Percentiles rank a stretch among this genome's conserved stretches.
These are phyloP conservation scores for Sistotremastrum suecicum DNA, from an alignment of 768 basidiomycete genomes.

Conservation along the genomic window DNA sequence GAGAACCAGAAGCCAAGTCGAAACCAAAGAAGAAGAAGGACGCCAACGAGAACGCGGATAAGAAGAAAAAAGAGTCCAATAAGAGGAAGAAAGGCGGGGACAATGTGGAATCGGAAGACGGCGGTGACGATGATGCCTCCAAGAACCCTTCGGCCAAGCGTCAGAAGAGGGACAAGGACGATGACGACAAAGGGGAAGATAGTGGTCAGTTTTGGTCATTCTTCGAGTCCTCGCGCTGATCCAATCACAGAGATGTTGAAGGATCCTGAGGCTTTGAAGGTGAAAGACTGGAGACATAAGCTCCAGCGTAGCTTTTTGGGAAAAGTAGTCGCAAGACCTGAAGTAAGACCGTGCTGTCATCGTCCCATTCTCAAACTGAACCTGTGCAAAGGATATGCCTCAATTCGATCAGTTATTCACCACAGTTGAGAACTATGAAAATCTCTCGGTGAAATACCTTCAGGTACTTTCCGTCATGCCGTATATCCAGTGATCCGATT, in stretches of 20 bases:
- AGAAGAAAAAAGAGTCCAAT: conserved; percentile 23
- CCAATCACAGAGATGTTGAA: conserved; percentile 23
- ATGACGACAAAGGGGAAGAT: conserved; percentile 38
- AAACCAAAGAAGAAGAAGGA: conserved; percentile 34
- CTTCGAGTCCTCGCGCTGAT: neutral
- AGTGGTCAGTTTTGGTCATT: conserved; percentile 23
- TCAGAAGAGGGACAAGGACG: conserved; percentile 46
- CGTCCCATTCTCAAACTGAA: conserved; percentile 3
- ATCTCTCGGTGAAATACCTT: conserved; percentile 67
- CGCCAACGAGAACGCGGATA: conserved; percentile 21
- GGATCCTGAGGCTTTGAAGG: conserved; percentile 55
- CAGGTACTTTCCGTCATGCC: conserved; percentile 22
- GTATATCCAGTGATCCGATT: neutral
- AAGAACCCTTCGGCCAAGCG: conserved; percentile 32
- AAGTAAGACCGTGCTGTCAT: conserved; percentile 28
- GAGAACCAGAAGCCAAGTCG: conserved; percentile 40
- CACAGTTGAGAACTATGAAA: conserved; percentile 60
- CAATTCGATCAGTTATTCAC: conserved; percentile 57
- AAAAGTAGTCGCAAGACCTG: conserved; percentile 43
- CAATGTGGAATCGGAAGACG: conserved; percentile 59
- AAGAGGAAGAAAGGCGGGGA: conserved; percentile 37
- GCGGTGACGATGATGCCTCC: conserved; percentile 35
- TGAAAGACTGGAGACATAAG: conserved; percentile 86
- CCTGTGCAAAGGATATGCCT: conserved; percentile 54
- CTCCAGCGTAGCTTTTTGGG: conserved; percentile 79